A percentile compares a stretch with the other conserved stretches of the same genome.
These are phyloP conservation scores for Nemania abortiva DNA, from an alignment of 2,329 filamentous ascomycete species.

Conservation along the genomic window DNA sequence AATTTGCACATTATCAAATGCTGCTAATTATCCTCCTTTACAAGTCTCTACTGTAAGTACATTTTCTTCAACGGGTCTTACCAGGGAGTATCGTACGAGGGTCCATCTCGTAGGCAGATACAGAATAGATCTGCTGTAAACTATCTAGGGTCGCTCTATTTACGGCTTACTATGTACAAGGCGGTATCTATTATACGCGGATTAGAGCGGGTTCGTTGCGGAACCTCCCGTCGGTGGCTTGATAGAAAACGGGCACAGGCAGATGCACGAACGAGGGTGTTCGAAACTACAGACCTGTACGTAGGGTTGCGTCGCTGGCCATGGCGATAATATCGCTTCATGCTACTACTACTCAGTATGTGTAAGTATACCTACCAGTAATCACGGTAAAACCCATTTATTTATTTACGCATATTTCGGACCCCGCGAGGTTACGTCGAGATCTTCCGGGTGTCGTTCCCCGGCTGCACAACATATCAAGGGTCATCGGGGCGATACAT, in stretches of 20 bases:
- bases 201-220: constrained; percentile 1
- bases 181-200: not conserved
- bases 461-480: constrained; percentile 32
- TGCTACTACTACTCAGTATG: not conserved
- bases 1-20: constrained; percentile 15
- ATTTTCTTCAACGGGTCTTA: constrained; percentile 1
- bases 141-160: not conserved
- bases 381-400: not conserved
- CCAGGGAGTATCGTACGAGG: not conserved
- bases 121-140: not conserved
- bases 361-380: not conserved
- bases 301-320: constrained; percentile 11
- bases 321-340: constrained; percentile 23
- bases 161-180: constrained; percentile 16
- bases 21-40: constrained; percentile 14
- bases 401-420: not conserved
- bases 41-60: constrained; percentile 9
- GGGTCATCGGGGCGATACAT: constrained; percentile 4
- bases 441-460: constrained; percentile 37
- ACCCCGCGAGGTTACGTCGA: constrained; percentile 25
- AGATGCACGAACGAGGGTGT: constrained; percentile 29
- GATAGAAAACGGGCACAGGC: constrained; percentile 11
- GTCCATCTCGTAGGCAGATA: not conserved
- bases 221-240: constrained; percentile 26
- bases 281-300: constrained; percentile 17